Conservation (phyloP, 2,329 filamentous ascomycete species). For the Colletotrichum higginsianum region DNA sequence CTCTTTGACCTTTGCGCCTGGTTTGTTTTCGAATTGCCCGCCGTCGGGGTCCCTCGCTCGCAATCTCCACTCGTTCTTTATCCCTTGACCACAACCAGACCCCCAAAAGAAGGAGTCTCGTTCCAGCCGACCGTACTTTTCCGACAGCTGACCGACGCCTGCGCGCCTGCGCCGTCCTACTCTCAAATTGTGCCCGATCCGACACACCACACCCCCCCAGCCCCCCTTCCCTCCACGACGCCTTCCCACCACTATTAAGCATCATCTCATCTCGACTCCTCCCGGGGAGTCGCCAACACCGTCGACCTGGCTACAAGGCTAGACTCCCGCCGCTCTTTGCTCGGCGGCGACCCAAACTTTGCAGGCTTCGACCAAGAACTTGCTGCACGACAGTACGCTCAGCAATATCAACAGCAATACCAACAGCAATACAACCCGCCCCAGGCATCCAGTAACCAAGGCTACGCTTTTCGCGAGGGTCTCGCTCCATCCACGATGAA, state of each 20-base stretch:
- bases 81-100: slow-evolving; percentile 31
- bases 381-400: slow-evolving; percentile 48
- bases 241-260: slow-evolving; percentile 27
- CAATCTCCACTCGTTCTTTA: slow-evolving; percentile 39
- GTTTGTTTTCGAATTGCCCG: slow-evolving; percentile 36
- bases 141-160: slow-evolving; percentile 23
- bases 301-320: slow-evolving; percentile 56
- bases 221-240: slow-evolving; percentile 24
- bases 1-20: slow-evolving; percentile 24
- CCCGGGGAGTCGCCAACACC: slow-evolving; percentile 42
- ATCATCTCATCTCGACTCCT: slow-evolving; percentile 50
- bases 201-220: slow-evolving; percentile 15
- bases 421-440: slow-evolving; percentile 43
- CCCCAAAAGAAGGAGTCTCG: slow-evolving; percentile 20
- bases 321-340: slow-evolving; percentile 58
- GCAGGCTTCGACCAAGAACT: slow-evolving; percentile 44
- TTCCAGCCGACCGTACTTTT: slow-evolving; percentile 19
- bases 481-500: slow-evolving; percentile 51
- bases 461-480: slow-evolving; percentile 55
- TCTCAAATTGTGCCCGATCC: slow-evolving; percentile 4
- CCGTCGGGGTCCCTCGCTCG: slow-evolving; percentile 34
- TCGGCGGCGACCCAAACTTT: slow-evolving; percentile 56
- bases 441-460: slow-evolving; percentile 47
- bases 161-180: slow-evolving; percentile 4
- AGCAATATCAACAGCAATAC: slow-evolving; percentile 44